phyloP scores from a whole-genome alignment of 2,329 filamentous ascomycete genomes.

The Penicillium verrucosum region DNA sequence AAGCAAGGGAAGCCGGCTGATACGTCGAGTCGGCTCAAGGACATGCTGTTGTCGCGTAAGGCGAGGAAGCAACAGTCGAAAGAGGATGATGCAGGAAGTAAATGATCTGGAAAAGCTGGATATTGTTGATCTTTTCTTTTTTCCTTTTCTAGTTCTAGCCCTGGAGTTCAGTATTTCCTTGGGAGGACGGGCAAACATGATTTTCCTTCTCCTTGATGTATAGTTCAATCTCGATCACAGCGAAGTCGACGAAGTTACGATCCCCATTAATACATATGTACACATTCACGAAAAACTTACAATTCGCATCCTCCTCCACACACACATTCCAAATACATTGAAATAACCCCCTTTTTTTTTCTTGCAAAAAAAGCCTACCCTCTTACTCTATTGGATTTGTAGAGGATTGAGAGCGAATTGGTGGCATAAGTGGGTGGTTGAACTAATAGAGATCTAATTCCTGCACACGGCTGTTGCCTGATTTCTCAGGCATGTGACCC shows the following conservation, averaged over 20 bases:
- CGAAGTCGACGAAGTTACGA: neutral
- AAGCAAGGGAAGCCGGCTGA: slow-evolving; percentile 13
- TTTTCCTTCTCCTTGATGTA: neutral
- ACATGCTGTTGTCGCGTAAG: slow-evolving; percentile 18
- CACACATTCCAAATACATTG: neutral
- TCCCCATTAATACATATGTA: neutral
- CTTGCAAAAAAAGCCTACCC: neutral
- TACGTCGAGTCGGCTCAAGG: slow-evolving; percentile 14
- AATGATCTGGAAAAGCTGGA: neutral
- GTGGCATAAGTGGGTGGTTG: too few relatives aligned
- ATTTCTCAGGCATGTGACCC: too few relatives aligned
- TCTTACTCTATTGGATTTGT: too few relatives aligned
- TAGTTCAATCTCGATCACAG: neutral
- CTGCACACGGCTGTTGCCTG: too few relatives aligned
- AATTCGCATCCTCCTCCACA: neutral
- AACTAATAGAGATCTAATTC: too few relatives aligned
- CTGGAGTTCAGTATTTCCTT: neutral
- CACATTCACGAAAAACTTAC: neutral
- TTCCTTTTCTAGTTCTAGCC: neutral
- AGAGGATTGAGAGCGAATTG: too few relatives aligned
- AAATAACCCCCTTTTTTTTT: neutral
- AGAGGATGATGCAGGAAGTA: slow-evolving; percentile 4
- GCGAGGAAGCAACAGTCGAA: slow-evolving; percentile 15
- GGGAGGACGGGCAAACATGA: neutral
- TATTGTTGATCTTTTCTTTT: neutral